Evolutionary conservation across 768 basidiomycete species (phyloP).

Genomic region (Crucibulum laeve): DNA sequence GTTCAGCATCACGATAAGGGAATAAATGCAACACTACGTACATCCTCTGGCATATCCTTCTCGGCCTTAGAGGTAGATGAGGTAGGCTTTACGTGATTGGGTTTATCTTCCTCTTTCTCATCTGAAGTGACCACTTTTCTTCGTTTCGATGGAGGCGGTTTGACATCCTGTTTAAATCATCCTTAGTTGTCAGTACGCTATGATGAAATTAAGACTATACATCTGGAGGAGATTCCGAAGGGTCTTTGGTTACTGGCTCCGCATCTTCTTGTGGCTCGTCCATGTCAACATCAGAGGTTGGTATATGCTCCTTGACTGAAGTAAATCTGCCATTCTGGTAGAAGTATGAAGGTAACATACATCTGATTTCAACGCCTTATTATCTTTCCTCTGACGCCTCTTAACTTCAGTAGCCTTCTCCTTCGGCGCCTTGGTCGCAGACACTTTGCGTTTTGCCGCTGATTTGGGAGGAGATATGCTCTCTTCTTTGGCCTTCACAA

Average conservation of each 20-base stretch:
- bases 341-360: conserved; percentile 17
- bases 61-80: not conserved
- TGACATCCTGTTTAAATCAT: too few relatives aligned
- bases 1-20: not conserved
- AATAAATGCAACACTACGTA: not conserved
- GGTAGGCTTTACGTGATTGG: too few relatives aligned
- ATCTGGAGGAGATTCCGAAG: too few relatives aligned
- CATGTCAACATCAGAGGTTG: conserved; percentile 35
- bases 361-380: conserved; percentile 30
- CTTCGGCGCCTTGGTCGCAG: conserved; percentile 6
- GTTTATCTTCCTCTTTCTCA: too few relatives aligned
- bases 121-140: too few relatives aligned
- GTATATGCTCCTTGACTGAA: conserved; percentile 18
- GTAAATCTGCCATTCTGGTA: not conserved
- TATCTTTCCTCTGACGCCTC: conserved; percentile 10
- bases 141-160: too few relatives aligned
- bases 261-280: conserved; percentile 3
- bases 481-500: conserved; percentile 2
- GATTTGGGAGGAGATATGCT: conserved; percentile 4
- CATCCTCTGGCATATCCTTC: not conserved
- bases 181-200: not conserved
- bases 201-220: not conserved
- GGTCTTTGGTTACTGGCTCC: not conserved
- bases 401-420: conserved; percentile 8
- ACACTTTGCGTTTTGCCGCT: conserved; percentile 6